Evolutionary conservation across 306 rosid species (phyloP).

Genomic region (Alnus rubra): DNA sequence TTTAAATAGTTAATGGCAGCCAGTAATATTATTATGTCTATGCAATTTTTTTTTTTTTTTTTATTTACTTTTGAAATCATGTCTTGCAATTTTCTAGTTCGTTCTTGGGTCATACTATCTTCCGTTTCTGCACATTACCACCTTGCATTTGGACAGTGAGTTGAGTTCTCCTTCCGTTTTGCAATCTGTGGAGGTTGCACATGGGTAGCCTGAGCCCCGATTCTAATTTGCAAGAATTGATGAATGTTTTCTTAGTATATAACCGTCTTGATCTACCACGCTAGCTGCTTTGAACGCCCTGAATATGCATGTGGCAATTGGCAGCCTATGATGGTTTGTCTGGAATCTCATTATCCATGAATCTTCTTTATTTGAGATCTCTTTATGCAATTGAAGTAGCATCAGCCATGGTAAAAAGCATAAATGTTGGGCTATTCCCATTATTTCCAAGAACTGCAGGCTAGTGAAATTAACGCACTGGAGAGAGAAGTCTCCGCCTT

Average conservation of each 20-base stretch:
- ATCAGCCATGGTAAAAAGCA: neutral
- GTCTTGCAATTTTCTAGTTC: conserved; percentile 34
- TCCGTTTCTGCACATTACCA: conserved; percentile 22
- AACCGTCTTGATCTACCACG: too few relatives aligned
- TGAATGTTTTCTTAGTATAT: neutral
- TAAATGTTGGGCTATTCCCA: neutral
- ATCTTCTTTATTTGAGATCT: neutral
- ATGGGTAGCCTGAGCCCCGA: neutral
- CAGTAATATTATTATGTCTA: conserved; percentile 38
- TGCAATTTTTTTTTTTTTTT: conserved; percentile 22
- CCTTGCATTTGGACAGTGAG: neutral
- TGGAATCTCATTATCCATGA: neutral
- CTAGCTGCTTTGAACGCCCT: too few relatives aligned
- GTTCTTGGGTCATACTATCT: conserved; percentile 26
- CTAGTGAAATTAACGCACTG: too few relatives aligned
- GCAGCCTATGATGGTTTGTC: neutral
- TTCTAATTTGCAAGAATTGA: neutral
- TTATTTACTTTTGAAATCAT: too few relatives aligned
- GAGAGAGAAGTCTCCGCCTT: too few relatives aligned
- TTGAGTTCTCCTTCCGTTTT: neutral
- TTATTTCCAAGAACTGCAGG: neutral
- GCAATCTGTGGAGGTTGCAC: neutral
- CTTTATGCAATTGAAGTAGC: too few relatives aligned
- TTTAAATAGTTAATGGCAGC: conserved; percentile 61
- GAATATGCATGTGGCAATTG: neutral